A percentile compares a stretch with the other conserved stretches of the same genome.
Conservation (phyloP, 2,329 filamentous ascomycete species). For the Colletotrichum spinosum region DNA sequence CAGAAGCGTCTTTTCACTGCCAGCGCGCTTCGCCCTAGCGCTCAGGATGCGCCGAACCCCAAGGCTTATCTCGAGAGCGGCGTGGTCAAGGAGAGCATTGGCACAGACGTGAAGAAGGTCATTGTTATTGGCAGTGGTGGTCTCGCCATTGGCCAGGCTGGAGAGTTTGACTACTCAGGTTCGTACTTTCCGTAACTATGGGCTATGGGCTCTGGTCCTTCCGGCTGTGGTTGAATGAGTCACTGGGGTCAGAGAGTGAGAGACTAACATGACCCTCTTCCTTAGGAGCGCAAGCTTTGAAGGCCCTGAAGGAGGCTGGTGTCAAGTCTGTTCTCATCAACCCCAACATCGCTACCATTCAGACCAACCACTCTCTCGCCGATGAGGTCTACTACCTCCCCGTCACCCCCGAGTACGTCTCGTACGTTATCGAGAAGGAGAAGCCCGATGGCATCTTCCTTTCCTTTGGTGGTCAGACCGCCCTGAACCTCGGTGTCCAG, state of each 20-base stretch:
- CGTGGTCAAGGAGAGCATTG: constrained; percentile 80
- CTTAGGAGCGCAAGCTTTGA: constrained; percentile 92
- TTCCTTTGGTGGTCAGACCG: constrained; percentile 97
- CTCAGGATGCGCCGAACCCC: constrained; percentile 80
- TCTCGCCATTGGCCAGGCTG: constrained; percentile 95
- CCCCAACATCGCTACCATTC: constrained; percentile 98
- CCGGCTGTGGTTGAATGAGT: constrained; percentile 23
- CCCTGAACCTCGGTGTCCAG: constrained; percentile 94
- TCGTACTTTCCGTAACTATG: constrained; percentile 51
- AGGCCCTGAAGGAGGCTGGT: constrained; percentile 95
- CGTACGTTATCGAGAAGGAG: constrained; percentile 96
- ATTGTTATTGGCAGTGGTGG: constrained; percentile 96
- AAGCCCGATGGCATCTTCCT: constrained; percentile 96
- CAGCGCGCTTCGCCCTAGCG: constrained; percentile 56
- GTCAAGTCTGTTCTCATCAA: constrained; percentile 94
- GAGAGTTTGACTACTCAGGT: constrained; percentile 99
- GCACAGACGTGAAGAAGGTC: constrained; percentile 95
- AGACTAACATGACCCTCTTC: constrained; percentile 38
- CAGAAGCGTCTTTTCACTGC: constrained; percentile 63
- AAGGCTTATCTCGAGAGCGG: constrained; percentile 92
- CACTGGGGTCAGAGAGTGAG: constrained; percentile 17
- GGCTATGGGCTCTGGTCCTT: constrained; percentile 6
- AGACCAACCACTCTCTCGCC: constrained; percentile 94
- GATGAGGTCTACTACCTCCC: constrained; percentile 99
- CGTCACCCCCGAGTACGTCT: constrained; percentile 97